Conservation (phyloP, 306 rosid genomes). For the Trifolium pratense region DNA sequence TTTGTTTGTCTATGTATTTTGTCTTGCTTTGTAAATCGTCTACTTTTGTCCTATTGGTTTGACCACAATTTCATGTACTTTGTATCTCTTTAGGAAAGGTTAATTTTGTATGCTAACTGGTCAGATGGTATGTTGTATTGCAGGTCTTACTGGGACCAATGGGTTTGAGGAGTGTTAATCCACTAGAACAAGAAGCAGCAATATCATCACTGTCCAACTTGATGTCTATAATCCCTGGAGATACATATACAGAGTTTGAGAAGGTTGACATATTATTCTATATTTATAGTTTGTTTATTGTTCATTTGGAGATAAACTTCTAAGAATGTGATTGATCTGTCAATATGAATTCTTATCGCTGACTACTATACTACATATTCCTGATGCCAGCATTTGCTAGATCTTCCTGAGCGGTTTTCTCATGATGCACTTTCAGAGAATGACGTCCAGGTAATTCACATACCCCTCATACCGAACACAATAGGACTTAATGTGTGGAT, state of each 20-base stretch:
- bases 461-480: not conserved
- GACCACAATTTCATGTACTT: conserved; percentile 17
- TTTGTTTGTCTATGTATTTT: not conserved
- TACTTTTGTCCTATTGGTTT: not conserved
- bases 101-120: conserved; percentile 33
- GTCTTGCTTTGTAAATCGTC: not conserved
- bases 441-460: conserved; percentile 74
- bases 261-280: conserved; percentile 55
- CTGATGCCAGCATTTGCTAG: conserved; percentile 70
- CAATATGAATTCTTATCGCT: conserved; percentile 45
- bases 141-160: conserved; percentile 76
- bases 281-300: conserved; percentile 2
- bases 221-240: conserved; percentile 85
- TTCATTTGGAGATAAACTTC: conserved; percentile 24
- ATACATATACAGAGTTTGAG: conserved; percentile 79
- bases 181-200: conserved; percentile 73
- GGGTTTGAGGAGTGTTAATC: conserved; percentile 71
- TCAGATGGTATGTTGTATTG: conserved; percentile 37
- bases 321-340: conserved; percentile 22
- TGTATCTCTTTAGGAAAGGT: conserved; percentile 22
- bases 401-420: conserved; percentile 68
- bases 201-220: conserved; percentile 70
- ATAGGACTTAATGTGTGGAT: not conserved
- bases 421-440: conserved; percentile 80
- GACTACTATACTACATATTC: conserved; percentile 41